Evolutionary conservation across 306 rosid species (phyloP).

Genomic region (Alnus glutinosa): DNA sequence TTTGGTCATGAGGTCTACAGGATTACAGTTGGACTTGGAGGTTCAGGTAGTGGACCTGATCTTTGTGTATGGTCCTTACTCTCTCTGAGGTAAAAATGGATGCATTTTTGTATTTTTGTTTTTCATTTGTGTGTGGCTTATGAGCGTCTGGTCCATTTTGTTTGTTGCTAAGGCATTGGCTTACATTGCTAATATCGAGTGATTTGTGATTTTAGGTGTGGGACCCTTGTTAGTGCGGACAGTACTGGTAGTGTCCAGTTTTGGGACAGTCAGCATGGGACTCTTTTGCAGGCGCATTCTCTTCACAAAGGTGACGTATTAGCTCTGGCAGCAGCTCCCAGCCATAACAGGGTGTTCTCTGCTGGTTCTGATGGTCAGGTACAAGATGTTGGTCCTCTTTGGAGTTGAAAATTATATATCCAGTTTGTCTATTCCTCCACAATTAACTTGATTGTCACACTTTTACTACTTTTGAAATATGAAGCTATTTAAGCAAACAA

Average conservation of each 20-base stretch:
- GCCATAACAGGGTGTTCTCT: conserved; percentile 79
- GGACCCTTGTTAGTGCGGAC: conserved; percentile 96
- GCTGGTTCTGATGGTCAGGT: conserved; percentile 99
- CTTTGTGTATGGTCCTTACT: conserved; percentile 90
- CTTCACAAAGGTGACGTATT: conserved; percentile 85
- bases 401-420: conserved; percentile 8
- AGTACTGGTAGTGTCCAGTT: conserved; percentile 96
- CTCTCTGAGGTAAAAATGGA: conserved; percentile 59
- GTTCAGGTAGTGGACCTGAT: conserved; percentile 66
- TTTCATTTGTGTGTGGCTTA: conserved; percentile 7
- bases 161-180: not conserved
- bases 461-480: not conserved
- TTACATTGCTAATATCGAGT: conserved; percentile 22
- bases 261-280: conserved; percentile 87
- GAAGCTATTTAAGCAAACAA: not conserved
- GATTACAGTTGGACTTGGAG: conserved; percentile 89
- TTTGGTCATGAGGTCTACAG: conserved; percentile 69
- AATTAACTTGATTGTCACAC: not conserved
- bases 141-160: not conserved
- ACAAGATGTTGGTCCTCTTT: not conserved
- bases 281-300: conserved; percentile 76
- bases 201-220: conserved; percentile 59
- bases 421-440: not conserved
- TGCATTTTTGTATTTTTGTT: conserved; percentile 11
- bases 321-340: conserved; percentile 83